Evolutionary conservation across 805 yeast species (phyloP).

Genomic region (Citeromyces matritensis): DNA sequence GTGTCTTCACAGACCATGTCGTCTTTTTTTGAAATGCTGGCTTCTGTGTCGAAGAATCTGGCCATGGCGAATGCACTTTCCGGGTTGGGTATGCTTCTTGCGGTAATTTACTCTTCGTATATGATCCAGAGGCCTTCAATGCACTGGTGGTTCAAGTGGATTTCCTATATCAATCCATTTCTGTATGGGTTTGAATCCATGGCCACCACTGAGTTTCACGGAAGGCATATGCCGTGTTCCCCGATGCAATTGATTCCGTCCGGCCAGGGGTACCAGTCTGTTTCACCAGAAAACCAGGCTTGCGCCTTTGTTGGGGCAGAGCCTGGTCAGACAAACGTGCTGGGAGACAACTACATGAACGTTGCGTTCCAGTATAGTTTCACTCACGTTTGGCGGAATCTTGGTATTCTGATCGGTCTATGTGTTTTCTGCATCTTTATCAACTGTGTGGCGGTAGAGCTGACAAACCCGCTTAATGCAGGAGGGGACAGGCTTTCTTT

Average conservation of each 20-base stretch:
- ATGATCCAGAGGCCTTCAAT: constrained; percentile 43
- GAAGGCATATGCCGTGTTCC: constrained; percentile 34
- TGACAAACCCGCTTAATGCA: constrained; percentile 12
- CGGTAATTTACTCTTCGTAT: constrained; percentile 49
- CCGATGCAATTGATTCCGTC: constrained; percentile 33
- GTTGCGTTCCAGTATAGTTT: constrained; percentile 29
- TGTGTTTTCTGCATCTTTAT: constrained; percentile 7
- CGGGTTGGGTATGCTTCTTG: constrained; percentile 33
- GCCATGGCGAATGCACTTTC: constrained; percentile 48
- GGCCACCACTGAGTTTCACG: constrained; percentile 51
- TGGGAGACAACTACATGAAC: constrained; percentile 43
- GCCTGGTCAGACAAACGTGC: constrained; percentile 32
- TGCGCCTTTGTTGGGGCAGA: constrained; percentile 45
- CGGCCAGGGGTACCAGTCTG: constrained; percentile 34
- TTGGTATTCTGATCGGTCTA: constrained; percentile 15
- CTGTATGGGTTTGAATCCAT: constrained; percentile 47
- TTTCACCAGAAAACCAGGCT: constrained; percentile 22
- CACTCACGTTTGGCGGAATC: constrained; percentile 19
- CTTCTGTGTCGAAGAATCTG: constrained; percentile 30
- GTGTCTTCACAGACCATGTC: constrained; percentile 30
- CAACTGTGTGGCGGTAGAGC: constrained; percentile 14
- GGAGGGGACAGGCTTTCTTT: constrained; percentile 16
- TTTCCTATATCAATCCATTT: constrained; percentile 41
- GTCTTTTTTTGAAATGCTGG: constrained; percentile 35
- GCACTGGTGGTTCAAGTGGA: constrained; percentile 66